Evolutionary conservation across 202 grass and related monocot species (phyloP).

Genomic region (Zizania palustris): DNA sequence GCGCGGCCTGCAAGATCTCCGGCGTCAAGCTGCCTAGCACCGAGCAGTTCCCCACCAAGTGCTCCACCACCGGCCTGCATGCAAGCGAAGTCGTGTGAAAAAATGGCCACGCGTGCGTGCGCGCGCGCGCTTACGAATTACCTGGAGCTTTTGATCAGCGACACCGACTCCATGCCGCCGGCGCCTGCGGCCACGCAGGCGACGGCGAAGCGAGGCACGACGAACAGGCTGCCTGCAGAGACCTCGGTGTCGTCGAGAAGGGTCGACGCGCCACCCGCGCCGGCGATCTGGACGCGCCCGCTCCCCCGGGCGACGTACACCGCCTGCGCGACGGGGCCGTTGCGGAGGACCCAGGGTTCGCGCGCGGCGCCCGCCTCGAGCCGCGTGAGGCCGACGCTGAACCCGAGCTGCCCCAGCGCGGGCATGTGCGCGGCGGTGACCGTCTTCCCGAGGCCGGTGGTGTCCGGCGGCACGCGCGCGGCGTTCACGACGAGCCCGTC

Average conservation of each 20-base stretch:
- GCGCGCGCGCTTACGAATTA: background rate
- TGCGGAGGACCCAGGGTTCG: slow-evolving; percentile 27
- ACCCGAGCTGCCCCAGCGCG: background rate
- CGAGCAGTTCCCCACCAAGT: slow-evolving; percentile 24
- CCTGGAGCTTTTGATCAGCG: slow-evolving; percentile 46
- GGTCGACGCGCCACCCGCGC: background rate
- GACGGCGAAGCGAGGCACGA: slow-evolving; percentile 38
- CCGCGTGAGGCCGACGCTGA: slow-evolving; percentile 18
- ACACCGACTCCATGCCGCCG: slow-evolving; percentile 42
- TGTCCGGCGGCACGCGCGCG: background rate
- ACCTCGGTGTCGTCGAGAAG: slow-evolving; percentile 31
- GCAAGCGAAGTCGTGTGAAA: background rate
- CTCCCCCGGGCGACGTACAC: slow-evolving; percentile 34
- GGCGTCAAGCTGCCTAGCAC: slow-evolving; percentile 7
- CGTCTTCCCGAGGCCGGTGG: background rate
- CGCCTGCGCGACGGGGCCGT: slow-evolving; percentile 33
- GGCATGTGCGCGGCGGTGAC: slow-evolving; percentile 26
- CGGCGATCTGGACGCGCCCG: slow-evolving; percentile 25
- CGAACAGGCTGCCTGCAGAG: slow-evolving; percentile 25
- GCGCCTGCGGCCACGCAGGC: slow-evolving; percentile 19
- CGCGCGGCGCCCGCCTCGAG: slow-evolving; percentile 17
- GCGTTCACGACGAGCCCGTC: slow-evolving; percentile 34
- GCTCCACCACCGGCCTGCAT: slow-evolving; percentile 27
- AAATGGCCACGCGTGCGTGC: background rate
- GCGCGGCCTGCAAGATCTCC: slow-evolving; percentile 21